Evolutionary conservation across 2,329 filamentous ascomycete species (phyloP).

Genomic region (Ascochyta fabae): DNA sequence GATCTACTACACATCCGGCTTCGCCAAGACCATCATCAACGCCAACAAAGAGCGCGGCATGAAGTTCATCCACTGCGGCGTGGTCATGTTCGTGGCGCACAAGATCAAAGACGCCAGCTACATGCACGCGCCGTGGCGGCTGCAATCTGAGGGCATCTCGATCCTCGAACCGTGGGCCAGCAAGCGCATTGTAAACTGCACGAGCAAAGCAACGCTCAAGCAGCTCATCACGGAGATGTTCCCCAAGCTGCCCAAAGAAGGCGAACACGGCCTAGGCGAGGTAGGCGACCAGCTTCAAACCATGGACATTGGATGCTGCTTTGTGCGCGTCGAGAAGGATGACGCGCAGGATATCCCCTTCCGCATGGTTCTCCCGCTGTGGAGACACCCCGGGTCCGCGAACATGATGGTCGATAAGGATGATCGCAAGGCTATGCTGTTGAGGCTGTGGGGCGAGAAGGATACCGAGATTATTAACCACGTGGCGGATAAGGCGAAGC

Average conservation of each 20-base stretch:
- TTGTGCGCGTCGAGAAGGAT: conserved; percentile 81
- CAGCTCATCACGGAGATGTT: conserved; percentile 95
- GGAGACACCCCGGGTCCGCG: conserved; percentile 89
- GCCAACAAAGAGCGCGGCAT: conserved; percentile 90
- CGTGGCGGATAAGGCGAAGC: conserved; percentile 43
- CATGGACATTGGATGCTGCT: conserved; percentile 87
- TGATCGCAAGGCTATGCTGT: conserved; percentile 86
- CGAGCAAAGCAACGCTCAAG: conserved; percentile 77
- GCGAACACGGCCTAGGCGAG: conserved; percentile 79
- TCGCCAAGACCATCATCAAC: conserved; percentile 83
- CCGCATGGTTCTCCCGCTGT: conserved; percentile 86
- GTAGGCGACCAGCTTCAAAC: conserved; percentile 82
- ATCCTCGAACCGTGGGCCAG: conserved; percentile 92
- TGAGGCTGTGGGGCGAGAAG: conserved; percentile 89
- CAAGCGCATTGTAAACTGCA: conserved; percentile 76
- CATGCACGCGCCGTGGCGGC: conserved; percentile 87
- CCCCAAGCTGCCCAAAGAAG: conserved; percentile 79
- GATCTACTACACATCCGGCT: conserved; percentile 90
- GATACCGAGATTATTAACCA: conserved; percentile 70
- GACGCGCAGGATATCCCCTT: conserved; percentile 71
- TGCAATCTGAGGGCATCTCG: conserved; percentile 91
- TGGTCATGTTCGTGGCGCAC: conserved; percentile 81
- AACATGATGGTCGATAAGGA: conserved; percentile 99
- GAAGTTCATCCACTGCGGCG: conserved; percentile 94
- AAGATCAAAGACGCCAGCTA: conserved; percentile 95